phyloP scores from a whole-genome alignment of 345 rosid genomes.

The Trapa bicornis region DNA sequence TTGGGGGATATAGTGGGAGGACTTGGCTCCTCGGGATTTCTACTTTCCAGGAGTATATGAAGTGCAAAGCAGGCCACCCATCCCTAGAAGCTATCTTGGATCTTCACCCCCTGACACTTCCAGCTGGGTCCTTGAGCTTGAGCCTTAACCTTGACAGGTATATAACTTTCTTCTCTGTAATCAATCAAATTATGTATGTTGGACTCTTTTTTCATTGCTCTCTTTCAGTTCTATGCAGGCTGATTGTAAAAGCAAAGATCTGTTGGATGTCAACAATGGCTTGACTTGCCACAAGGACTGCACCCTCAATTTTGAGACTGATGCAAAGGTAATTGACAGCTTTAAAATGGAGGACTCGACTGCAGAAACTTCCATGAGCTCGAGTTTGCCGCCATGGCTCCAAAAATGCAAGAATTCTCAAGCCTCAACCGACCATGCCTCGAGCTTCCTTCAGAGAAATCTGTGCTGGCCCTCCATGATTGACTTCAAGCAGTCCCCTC shows the following conservation, averaged over 20 bases:
- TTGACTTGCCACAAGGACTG: too few species aligned
- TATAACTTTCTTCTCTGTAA: background rate
- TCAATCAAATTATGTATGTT: background rate
- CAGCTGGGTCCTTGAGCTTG: constrained; percentile 43
- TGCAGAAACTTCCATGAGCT: constrained; percentile 10
- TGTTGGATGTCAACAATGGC: background rate
- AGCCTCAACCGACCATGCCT: constrained; percentile 21
- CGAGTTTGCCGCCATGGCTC: constrained; percentile 58
- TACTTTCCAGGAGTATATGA: constrained; percentile 40
- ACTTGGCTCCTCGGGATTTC: constrained; percentile 45
- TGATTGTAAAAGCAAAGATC: constrained; percentile 19
- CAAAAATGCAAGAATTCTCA: constrained; percentile 38
- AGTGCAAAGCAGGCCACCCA: constrained; percentile 49
- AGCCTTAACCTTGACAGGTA: constrained; percentile 51
- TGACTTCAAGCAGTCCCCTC: constrained; percentile 17
- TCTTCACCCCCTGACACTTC: constrained; percentile 38
- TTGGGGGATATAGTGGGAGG: constrained; percentile 20
- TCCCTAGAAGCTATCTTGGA: constrained; percentile 49
- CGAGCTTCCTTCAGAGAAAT: constrained; percentile 11
- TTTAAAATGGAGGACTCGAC: constrained; percentile 10
- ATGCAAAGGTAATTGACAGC: constrained; percentile 16
- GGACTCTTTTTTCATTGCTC: background rate
- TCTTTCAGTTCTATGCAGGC: constrained; percentile 16
- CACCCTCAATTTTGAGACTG: constrained; percentile 16
- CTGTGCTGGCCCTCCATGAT: constrained; percentile 35